phyloP scores from a whole-genome alignment of 2,329 filamentous ascomycete species.

The Alternaria dauci region DNA sequence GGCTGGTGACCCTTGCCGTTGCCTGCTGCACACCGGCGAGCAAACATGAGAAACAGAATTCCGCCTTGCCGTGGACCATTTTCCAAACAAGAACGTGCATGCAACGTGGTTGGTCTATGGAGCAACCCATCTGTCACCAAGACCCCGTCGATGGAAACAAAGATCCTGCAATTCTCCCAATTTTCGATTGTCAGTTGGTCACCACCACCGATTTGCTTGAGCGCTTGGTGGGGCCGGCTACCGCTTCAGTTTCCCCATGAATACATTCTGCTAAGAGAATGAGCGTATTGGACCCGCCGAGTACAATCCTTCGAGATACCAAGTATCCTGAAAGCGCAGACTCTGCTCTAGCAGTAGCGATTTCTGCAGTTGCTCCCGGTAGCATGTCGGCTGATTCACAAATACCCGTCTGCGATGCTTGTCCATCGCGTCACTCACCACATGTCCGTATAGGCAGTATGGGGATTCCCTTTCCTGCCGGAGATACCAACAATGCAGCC shows the following conservation, averaged over 20 bases:
- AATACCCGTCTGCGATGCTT: not conserved
- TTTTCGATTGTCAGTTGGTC: not conserved
- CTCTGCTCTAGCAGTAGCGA: conserved; percentile 9
- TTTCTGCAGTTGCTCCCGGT: not conserved
- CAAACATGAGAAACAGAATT: conserved; percentile 20
- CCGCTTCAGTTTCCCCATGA: conserved; percentile 18
- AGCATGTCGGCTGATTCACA: not conserved
- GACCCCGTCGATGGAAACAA: not conserved
- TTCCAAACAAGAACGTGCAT: not conserved
- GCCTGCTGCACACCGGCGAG: conserved; percentile 22
- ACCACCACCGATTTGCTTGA: conserved; percentile 2
- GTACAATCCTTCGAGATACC: conserved; percentile 5
- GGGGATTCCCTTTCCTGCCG: not conserved
- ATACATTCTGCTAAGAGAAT: conserved; percentile 1
- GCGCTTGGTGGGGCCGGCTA: conserved; percentile 8
- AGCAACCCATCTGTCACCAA: not conserved
- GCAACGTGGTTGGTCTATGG: not conserved
- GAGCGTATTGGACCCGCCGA: conserved; percentile 11
- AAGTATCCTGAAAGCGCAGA: not conserved
- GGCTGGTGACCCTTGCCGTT: conserved; percentile 38
- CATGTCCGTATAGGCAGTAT: not conserved
- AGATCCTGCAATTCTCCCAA: not conserved
- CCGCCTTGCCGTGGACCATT: conserved; percentile 32
- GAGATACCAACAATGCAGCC: conserved; percentile 10
- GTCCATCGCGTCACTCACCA: conserved; percentile 1